Percentiles rank a stretch among this genome's conserved stretches.
phyloP scores from a whole-genome alignment of 495 filamentous ascomycete species.

The Xylaria acuta region DNA sequence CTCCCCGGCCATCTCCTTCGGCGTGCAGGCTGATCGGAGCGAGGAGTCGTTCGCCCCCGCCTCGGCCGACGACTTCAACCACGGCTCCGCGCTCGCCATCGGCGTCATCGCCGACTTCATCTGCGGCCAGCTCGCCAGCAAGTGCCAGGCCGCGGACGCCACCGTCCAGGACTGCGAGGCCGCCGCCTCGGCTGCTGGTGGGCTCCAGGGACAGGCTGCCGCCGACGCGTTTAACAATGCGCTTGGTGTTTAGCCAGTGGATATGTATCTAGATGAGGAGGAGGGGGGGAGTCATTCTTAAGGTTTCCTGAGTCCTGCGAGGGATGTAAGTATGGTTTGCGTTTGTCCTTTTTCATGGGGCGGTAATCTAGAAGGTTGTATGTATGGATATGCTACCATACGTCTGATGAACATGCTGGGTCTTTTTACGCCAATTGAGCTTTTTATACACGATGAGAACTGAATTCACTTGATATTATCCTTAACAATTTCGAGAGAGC shows the following conservation, averaged over 20 bases:
- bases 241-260: slow-evolving; percentile 42
- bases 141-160: slow-evolving; percentile 57
- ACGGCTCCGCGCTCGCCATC: slow-evolving; percentile 64
- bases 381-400: not conserved
- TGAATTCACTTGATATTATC: slow-evolving; percentile 7
- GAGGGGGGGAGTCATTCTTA: not conserved
- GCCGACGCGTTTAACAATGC: slow-evolving; percentile 65
- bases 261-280: not conserved
- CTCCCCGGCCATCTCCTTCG: slow-evolving; percentile 62
- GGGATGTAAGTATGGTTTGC: not conserved
- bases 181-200: slow-evolving; percentile 49
- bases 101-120: slow-evolving; percentile 62
- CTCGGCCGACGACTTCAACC: slow-evolving; percentile 61
- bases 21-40: slow-evolving; percentile 57
- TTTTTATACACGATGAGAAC: not conserved
- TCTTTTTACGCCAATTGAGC: not conserved
- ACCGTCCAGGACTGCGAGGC: slow-evolving; percentile 56
- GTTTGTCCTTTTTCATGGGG: not conserved
- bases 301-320: not conserved
- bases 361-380: slow-evolving; percentile 1
- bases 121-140: slow-evolving; percentile 57
- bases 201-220: slow-evolving; percentile 54
- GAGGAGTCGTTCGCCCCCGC: slow-evolving; percentile 57
- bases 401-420: not conserved
- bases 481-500: not conserved